Evolutionary conservation across 202 grass and related monocot genomes (phyloP), one percentile per base, ranked within the genome.

Genomic region (Panicum hallii): DNA sequence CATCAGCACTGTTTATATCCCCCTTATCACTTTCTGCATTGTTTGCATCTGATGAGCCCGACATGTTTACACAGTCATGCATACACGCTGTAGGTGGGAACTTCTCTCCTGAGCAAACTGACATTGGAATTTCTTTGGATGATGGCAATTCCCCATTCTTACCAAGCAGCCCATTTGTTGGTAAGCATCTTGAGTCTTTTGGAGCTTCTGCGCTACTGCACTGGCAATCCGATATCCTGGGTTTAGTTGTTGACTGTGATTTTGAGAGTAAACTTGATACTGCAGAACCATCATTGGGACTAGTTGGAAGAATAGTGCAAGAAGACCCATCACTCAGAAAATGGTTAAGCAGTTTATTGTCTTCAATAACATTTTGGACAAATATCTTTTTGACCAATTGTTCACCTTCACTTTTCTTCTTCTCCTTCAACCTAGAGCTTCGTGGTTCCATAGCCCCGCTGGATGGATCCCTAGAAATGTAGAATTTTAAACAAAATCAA

Each of bases 341-440:
- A 72, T 47, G 53, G 85, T 80, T 81, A 62, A 94, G 88, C 54
- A 88, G 72, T 75, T 91, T 82, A 88, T 99, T 99, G 70, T 96
- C 94, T 78, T 92, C 80, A 79, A 94, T 90, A 77, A 91, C 89
- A 97, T 92, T 99, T 67, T 50, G 88, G 80, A 96, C 79, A 88
- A 99, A 99, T 81, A 90, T 82, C 56, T 85, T 92, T 83, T 94
- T 99, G 60, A 99, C 49, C 52, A 96, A 77, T 45, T 96, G 90
- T 78, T 91, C 94, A 61, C 93, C 91, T 90, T 99, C 90, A 9
- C 82, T 45, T 90, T 99, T 99, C 83, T 94, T 87, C 81, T 93
- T 99, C 82, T 99, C 93, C 82, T 96, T 99, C 75, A 99, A 71
- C 88, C 93, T 91, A 89, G 84, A 94, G 74, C 97, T 99, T 50